Evolutionary conservation across 202 grass and related monocot genomes (phyloP).

Genomic region (Eragrostis tef): DNA sequence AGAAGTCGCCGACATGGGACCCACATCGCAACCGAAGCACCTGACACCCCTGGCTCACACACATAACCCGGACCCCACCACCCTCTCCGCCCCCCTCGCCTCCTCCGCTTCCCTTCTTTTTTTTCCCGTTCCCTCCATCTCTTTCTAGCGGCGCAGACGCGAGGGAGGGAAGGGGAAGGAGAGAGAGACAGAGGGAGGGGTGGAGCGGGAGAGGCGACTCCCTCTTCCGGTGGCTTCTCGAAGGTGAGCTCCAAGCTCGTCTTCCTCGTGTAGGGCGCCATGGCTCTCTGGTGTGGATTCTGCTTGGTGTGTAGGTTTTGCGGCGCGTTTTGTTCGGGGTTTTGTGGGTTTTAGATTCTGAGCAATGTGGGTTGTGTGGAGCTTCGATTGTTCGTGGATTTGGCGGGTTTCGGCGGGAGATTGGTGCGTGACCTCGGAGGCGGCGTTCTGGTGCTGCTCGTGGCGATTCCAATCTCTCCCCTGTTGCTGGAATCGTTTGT

Average conservation of each 20-base stretch:
- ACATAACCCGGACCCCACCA: no score
- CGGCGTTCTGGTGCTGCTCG: not conserved
- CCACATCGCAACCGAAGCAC: not conserved
- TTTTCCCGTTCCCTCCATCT: not conserved
- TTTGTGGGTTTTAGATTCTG: not conserved
- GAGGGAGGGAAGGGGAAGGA: not conserved
- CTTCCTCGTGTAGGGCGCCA: not conserved
- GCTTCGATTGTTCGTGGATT: not conserved
- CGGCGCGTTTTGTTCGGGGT: not conserved
- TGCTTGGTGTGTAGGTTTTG: conserved; percentile 5
- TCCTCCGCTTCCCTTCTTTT: not conserved
- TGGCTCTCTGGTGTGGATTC: not conserved
- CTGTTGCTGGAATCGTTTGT: not conserved
- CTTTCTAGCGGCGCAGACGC: not conserved
- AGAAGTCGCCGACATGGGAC: no score
- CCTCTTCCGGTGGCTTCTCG: conserved; percentile 2
- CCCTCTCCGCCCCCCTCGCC: not conserved
- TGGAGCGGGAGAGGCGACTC: not conserved
- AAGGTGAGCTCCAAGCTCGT: conserved; percentile 10
- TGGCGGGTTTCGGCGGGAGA: not conserved
- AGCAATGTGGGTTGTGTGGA: not conserved
- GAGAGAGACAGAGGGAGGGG: not conserved
- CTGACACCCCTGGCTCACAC: not conserved
- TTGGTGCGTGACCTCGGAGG: not conserved
- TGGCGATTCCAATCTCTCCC: not conserved